Base-by-base conservation (phyloP, 345 rosid genomes). In the Eutrema yunnanense region DNA sequence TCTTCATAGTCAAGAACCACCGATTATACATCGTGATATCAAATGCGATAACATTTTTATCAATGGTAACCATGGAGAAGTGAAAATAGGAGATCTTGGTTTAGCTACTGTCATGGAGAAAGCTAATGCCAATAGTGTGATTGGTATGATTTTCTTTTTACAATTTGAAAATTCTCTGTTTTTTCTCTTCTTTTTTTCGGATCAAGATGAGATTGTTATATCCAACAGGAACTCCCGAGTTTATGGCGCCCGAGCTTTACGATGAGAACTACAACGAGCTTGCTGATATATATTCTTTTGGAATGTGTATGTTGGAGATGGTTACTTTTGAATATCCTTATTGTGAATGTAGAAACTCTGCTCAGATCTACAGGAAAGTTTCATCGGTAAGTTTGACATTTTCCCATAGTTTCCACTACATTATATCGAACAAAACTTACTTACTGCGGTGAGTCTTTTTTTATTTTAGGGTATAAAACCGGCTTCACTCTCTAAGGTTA, bases 81-180 rank as follows among this genome's bases (percentile, higher is more conserved):
- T 94, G 65, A 94, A 94, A 78, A 94, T 94, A 73, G 98, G 98
- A 73, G 97, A 94, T 82, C 96, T 94, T 57, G 98, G 98, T 36
- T 80, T 94, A 65, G 98, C 98, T 59, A 86, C 87, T 76, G 84
- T 94, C 76, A 86, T 91, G 96, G 91, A 88, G 78, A 92, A 94
- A 76, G 80, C 95, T 73, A 86, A 80, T 66, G 98, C 96, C 80
- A 84, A 86, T 80, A 93, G 97, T 78, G 96, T 93, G n/a, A 87
- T 93, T 65, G 98, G 98, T 87, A 86, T 62, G 47, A 13, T 78
- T 73, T 56, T 60, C 46, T n/a, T 29, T 69, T 32, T 32, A 32
- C 6, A 32, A 32, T 32, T 32, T 32, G 5, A 5, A 32, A 32
- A 32, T 6, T 32, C 34, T 32, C 34, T 32, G 4, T 4, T 32